Base-by-base conservation (phyloP, 352 stramenopile species). In the Pythium utonaiense region DNA sequence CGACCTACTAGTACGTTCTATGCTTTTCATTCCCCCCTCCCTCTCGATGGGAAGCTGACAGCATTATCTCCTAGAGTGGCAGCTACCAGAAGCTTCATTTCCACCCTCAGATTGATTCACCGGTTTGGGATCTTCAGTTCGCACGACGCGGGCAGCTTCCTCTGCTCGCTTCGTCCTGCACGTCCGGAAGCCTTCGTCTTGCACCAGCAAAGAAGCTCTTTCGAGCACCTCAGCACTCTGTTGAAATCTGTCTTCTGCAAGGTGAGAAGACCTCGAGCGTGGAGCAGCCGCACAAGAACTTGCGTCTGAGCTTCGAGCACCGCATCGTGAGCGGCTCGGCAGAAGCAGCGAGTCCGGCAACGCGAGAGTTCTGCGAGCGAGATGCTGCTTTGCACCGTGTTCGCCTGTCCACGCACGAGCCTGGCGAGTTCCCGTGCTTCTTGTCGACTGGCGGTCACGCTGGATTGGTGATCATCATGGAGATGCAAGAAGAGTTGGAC, bases 51-150 rank as follows among this genome's bases (percentile, higher is more conserved):
- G n/a, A n/a, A n/a, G n/a, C n/a, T n/a, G n/a, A n/a, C n/a, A n/a
- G n/a, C n/a, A n/a, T n/a, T n/a, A n/a, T 36, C 14, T 24, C 27
- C 10, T 62, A 93, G 81, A 90, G 67, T 60, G 85, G 85, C 10
- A 90, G 78, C 54, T 88, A 87, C 51, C 81, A 91, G 59, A 88
- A 92, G 41, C 70, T 95, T 16, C 80, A 91, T 47, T 90, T 80
- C 36, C 86, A 95, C 48, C 82, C 86, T 7, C 86, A 95, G 55
- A 77, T 91, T 50, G 86, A 95, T 47, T 93, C 83, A 2, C 86
- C 86, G 1, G 79, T 95, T 22, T 95, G 86, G 86, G 80, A 92
- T 61, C 62, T 91, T 13, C 75, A 88, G 52, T 81, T 91, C 49
- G 78, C 69, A 27, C 80, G 80, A 4, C 66, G 63, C 19, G 66